These are phyloP conservation scores for Euphrasia confusa DNA, from an alignment of 257 asterid species.

Conservation along the genomic window DNA sequence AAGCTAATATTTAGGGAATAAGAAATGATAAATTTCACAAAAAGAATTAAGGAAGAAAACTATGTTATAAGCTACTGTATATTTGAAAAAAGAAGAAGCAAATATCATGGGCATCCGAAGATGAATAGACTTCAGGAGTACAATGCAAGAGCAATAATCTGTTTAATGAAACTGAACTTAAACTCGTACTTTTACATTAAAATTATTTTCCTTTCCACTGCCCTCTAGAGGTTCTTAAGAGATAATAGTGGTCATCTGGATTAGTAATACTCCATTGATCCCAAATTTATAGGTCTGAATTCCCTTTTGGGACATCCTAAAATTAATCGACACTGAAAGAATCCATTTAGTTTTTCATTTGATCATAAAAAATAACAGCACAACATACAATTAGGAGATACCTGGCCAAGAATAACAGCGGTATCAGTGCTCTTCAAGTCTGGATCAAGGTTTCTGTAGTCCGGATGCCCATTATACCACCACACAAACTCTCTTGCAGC, in stretches of 20 bases:
- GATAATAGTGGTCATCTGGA: neutral
- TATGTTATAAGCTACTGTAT: neutral
- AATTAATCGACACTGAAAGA: constrained; percentile 2
- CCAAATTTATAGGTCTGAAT: neutral
- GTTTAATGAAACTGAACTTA: neutral
- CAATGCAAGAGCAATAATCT: neutral
- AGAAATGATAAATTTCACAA: neutral
- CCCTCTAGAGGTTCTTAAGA: neutral
- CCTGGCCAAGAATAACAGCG: constrained; percentile 91
- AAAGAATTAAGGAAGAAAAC: neutral
- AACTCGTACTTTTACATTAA: neutral
- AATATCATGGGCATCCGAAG: neutral
- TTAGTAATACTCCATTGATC: neutral
- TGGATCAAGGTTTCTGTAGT: constrained; percentile 63
- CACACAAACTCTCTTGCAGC: constrained; percentile 95
- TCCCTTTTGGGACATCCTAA: neutral
- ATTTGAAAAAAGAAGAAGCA: too few relatives aligned
- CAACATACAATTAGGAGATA: constrained; percentile 23
- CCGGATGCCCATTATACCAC: constrained; percentile 99
- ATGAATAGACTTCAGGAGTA: constrained; percentile 12
- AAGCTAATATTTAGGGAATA: neutral
- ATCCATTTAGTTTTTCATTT: neutral
- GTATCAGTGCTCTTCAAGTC: constrained; percentile 74
- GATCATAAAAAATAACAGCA: constrained; percentile 5
- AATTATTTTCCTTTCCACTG: constrained; percentile 4